These are phyloP conservation scores for Apiospora malaysiana DNA, from an alignment of 2,329 filamentous ascomycete species.

Conservation along the genomic window DNA sequence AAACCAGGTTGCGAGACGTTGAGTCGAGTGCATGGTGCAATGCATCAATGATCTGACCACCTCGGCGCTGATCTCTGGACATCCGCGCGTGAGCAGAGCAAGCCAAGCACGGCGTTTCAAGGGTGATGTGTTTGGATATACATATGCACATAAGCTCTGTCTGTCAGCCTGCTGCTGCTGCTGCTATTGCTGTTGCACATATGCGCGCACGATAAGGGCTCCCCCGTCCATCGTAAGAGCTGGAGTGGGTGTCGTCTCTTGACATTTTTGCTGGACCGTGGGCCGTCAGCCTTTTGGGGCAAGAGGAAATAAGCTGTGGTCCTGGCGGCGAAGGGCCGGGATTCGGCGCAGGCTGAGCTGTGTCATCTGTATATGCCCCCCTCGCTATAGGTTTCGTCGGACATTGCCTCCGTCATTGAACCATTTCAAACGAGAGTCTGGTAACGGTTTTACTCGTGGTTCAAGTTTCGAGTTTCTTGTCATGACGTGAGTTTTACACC, in stretches of 20 bases:
- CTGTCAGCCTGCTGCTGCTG: background rate
- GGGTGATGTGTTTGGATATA: background rate
- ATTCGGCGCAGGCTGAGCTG: background rate
- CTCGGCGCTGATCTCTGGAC: constrained; percentile 11
- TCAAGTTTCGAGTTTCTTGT: background rate
- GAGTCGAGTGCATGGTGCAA: background rate
- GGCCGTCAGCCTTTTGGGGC: background rate
- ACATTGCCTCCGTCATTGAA: constrained; percentile 4
- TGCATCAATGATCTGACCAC: constrained; percentile 4
- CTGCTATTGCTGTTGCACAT: background rate
- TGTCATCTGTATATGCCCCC: background rate
- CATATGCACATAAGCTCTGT: background rate
- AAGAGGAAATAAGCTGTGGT: constrained; percentile 13
- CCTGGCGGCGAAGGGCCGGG: background rate
- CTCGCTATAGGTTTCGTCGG: background rate
- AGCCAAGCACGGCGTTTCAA: constrained; percentile 3
- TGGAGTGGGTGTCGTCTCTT: background rate
- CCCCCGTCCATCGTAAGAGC: background rate
- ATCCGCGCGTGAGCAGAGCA: background rate
- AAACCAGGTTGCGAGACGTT: background rate
- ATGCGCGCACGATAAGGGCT: background rate
- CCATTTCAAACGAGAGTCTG: background rate
- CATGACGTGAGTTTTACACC: background rate
- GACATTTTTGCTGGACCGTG: constrained; percentile 4
- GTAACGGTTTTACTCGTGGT: constrained; percentile 7